Percentiles rank a stretch among this genome's conserved stretches.
phyloP scores from a whole-genome alignment of 805 yeast species.

The Nakazawaea pomicola region DNA sequence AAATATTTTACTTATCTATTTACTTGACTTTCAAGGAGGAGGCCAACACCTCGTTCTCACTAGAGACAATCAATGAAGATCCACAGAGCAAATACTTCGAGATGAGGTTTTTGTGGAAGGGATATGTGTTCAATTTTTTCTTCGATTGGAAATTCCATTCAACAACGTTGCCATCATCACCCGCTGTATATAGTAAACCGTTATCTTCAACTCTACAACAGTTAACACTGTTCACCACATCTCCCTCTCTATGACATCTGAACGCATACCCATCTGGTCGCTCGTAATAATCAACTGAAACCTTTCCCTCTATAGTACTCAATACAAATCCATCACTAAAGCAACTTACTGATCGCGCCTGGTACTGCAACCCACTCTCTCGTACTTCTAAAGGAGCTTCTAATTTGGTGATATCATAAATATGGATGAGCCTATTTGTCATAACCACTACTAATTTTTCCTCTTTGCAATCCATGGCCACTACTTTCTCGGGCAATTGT shows the following conservation, averaged over 20 bases:
- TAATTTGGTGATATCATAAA: conserved; percentile 51
- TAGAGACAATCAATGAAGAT: too few relatives aligned
- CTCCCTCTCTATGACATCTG: conserved; percentile 59
- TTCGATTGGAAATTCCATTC: conserved; percentile 1
- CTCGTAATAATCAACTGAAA: conserved; percentile 65
- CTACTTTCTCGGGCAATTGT: conserved; percentile 43
- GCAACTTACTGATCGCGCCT: conserved; percentile 50
- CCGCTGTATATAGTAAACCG: conserved; percentile 2
- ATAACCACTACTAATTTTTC: conserved; percentile 46
- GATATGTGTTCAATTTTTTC: not conserved
- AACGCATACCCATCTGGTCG: conserved; percentile 62
- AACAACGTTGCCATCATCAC: conserved; percentile 7
- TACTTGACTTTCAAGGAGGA: too few relatives aligned
- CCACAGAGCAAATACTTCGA: not conserved
- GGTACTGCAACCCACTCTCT: conserved; percentile 64
- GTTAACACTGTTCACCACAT: conserved; percentile 11
- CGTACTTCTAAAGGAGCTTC: conserved; percentile 41
- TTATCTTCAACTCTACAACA: conserved; percentile 1
- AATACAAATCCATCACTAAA: conserved; percentile 58
- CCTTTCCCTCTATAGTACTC: conserved; percentile 78
- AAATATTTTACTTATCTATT: too few relatives aligned
- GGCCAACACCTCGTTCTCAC: too few relatives aligned
- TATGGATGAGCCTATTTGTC: conserved; percentile 45
- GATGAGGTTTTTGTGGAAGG: not conserved
- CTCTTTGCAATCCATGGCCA: conserved; percentile 51